A percentile compares a stretch with the other conserved stretches of the same genome.
These are phyloP conservation scores for Suillus occidentalis DNA, from an alignment of 768 basidiomycete genomes.

Conservation along the genomic window DNA sequence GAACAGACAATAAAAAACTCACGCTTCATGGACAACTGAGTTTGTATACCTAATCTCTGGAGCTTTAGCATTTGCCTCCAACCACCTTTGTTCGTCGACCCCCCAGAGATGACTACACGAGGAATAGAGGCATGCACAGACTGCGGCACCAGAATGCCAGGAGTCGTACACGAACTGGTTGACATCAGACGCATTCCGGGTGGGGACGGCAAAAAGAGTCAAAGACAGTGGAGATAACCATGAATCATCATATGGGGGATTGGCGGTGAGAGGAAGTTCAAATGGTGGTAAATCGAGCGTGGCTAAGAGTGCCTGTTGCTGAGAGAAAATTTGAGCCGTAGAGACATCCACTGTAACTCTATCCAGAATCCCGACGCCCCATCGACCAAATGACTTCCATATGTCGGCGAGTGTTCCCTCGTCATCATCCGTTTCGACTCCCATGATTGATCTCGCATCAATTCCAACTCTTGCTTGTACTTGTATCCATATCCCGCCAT, in stretches of 20 bases:
- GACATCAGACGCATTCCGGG: constrained; percentile 48
- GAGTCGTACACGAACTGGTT: constrained; percentile 53
- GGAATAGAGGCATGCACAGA: constrained; percentile 44
- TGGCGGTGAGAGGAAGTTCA: constrained; percentile 49
- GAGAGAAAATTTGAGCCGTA: constrained; percentile 49
- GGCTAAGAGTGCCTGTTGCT: constrained; percentile 41
- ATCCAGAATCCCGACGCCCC: constrained; percentile 59
- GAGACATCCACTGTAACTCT: constrained; percentile 56
- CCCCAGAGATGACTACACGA: constrained; percentile 51
- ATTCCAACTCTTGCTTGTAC: constrained; percentile 60
- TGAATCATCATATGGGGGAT: constrained; percentile 39
- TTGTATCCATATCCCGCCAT: constrained; percentile 59
- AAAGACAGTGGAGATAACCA: constrained; percentile 62
- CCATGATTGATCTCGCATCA: constrained; percentile 64
- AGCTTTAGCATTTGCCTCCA: constrained; percentile 47
- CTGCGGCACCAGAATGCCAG: constrained; percentile 55
- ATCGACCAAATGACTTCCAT: constrained; percentile 70
- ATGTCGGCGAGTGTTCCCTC: constrained; percentile 46
- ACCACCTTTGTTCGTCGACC: constrained; percentile 38
- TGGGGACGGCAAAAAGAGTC: constrained; percentile 52
- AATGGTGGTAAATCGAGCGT: constrained; percentile 49
- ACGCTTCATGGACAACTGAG: constrained; percentile 54
- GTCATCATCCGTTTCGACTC: constrained; percentile 46
- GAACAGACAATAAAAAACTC: constrained; percentile 24
- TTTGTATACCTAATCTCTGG: constrained; percentile 45